These are phyloP conservation scores for Lachancea dasiensis DNA, from an alignment of 805 yeast genomes.

Conservation along the genomic window DNA sequence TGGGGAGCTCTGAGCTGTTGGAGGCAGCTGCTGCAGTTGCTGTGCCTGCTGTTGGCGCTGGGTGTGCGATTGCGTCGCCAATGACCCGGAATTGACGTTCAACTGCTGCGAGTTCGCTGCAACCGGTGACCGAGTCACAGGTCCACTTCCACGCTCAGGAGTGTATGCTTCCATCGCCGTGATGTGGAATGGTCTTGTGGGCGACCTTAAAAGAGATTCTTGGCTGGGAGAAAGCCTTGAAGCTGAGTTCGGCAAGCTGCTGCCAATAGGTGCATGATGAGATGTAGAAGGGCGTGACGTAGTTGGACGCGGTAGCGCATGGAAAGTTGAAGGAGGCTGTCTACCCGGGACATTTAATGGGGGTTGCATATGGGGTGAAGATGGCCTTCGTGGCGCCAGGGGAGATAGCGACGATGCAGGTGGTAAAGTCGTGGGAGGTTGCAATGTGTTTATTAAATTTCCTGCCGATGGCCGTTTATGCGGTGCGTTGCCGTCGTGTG, in stretches of 20 bases:
- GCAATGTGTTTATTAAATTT: constrained; percentile 3
- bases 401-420: constrained; percentile 9
- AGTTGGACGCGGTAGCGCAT: constrained; percentile 8
- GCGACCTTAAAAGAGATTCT: constrained; percentile 29
- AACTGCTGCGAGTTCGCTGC: constrained; percentile 8
- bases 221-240: constrained; percentile 22
- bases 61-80: too few species aligned
- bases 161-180: constrained; percentile 59
- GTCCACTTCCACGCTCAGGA: constrained; percentile 48
- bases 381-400: constrained; percentile 6
- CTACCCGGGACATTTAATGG: constrained; percentile 6
- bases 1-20: constrained; percentile 50
- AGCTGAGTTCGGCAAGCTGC: constrained; percentile 15
- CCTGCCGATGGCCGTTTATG: constrained; percentile 11
- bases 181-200: constrained; percentile 40
- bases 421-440: constrained; percentile 7
- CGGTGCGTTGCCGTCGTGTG: constrained; percentile 7
- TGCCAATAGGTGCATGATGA: constrained; percentile 3
- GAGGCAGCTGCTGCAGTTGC: constrained; percentile 17
- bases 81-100: constrained; percentile 5
- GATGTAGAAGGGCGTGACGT: constrained; percentile 5
- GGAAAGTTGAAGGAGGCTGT: constrained; percentile 12
- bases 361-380: constrained; percentile 8
- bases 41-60: too few species aligned
- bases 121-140: constrained; percentile 20